phyloP scores from a whole-genome alignment of 805 yeast genomes.

The Schwanniomyces occidentalis region DNA sequence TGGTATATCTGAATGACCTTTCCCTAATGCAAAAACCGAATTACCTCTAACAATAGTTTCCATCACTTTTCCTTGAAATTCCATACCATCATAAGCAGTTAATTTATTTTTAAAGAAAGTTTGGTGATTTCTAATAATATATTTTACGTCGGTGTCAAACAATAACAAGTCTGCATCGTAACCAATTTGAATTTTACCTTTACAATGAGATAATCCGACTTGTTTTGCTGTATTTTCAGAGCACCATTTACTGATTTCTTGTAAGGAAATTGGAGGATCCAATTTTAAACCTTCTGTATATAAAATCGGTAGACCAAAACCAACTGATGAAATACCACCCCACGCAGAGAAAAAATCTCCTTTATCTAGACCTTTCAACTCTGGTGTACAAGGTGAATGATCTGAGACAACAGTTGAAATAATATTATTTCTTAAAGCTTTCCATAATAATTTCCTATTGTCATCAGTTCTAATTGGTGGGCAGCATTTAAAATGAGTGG shows the following conservation, averaged over 20 bases:
- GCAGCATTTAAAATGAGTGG: conserved; percentile 89
- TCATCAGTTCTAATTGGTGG: conserved; percentile 85
- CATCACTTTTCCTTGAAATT: conserved; percentile 68
- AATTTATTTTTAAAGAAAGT: conserved; percentile 82
- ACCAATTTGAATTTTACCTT: conserved; percentile 75
- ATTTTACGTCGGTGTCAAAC: conserved; percentile 63
- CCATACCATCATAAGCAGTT: conserved; percentile 79
- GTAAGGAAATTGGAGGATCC: conserved; percentile 49
- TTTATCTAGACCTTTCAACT: conserved; percentile 72
- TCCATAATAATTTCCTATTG: conserved; percentile 76
- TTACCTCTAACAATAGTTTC: conserved; percentile 82
- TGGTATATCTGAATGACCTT: conserved; percentile 58
- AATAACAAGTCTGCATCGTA: conserved; percentile 86
- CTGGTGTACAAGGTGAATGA: conserved; percentile 95
- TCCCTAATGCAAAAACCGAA: conserved; percentile 56
- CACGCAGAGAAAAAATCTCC: conserved; percentile 93
- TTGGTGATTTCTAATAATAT: conserved; percentile 51
- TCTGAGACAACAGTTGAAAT: conserved; percentile 90
- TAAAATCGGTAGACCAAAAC: conserved; percentile 80
- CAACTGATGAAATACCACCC: conserved; percentile 96
- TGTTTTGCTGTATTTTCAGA: conserved; percentile 81
- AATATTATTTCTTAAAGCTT: conserved; percentile 62
- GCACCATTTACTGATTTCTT: conserved; percentile 78
- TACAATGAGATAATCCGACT: conserved; percentile 69
- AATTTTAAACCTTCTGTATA: conserved; percentile 70